phyloP scores from a whole-genome alignment of 441 rosid species.

The Bruguiera hainesii region DNA sequence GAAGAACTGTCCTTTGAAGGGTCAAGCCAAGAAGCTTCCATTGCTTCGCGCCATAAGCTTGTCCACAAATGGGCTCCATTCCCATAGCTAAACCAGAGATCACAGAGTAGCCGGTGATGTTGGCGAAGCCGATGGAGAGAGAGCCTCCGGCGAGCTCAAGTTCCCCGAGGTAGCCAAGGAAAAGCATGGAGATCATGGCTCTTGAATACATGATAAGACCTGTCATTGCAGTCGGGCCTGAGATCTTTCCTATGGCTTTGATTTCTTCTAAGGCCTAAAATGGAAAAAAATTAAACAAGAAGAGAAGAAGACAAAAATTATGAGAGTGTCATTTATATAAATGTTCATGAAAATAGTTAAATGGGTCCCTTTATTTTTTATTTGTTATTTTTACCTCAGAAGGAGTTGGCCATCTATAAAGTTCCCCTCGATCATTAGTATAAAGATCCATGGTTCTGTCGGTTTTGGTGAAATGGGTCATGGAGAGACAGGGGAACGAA shows the following conservation, averaged over 20 bases:
- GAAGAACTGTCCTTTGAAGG: constrained; percentile 90
- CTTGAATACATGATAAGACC: constrained; percentile 84
- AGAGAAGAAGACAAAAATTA: not conserved
- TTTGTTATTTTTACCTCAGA: constrained; percentile 48
- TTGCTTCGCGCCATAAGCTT: constrained; percentile 93
- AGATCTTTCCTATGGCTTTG: constrained; percentile 79
- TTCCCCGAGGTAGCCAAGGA: constrained; percentile 92
- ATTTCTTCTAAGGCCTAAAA: constrained; percentile 74
- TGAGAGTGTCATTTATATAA: not conserved
- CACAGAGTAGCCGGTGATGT: constrained; percentile 96
- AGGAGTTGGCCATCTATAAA: constrained; percentile 76
- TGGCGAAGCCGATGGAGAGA: constrained; percentile 88
- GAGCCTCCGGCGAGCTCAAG: constrained; percentile 97
- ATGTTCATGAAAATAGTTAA: not conserved
- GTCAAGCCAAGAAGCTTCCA: constrained; percentile 89
- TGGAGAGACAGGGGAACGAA: constrained; percentile 38
- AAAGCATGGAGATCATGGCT: constrained; percentile 94
- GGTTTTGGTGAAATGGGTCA: constrained; percentile 37
- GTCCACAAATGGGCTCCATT: constrained; percentile 99
- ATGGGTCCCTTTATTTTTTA: not conserved
- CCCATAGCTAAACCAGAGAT: constrained; percentile 98
- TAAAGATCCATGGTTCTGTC: constrained; percentile 31
- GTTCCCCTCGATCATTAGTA: constrained; percentile 33
- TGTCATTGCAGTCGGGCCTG: constrained; percentile 79
- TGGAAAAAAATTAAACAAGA: constrained; percentile 17